Base-by-base conservation (phyloP, 2,329 filamentous ascomycete species). In the Monilinia laxa region DNA sequence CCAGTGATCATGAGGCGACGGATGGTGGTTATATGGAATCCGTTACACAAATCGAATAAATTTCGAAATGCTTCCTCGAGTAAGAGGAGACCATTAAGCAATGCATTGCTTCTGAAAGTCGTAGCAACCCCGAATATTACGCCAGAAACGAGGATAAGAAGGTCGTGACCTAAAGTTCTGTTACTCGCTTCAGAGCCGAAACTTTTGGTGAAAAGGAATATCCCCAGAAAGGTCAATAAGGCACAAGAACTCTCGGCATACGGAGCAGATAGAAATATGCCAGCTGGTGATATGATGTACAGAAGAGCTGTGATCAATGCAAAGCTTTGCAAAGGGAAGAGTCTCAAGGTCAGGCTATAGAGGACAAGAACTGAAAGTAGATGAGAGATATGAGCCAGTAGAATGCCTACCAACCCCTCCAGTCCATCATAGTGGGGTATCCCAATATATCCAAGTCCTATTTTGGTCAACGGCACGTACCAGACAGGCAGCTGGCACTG, bases 251-350 rank as follows among this genome's bases (percentile, higher is more conserved):
- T 87, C 79, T 99, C 95, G 12, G 87, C 84, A 77, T 95, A 96
- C 0, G 94, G 92, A 0, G 93, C 90, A 0, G 90, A 93, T 23
- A 99, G 84, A 76, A 99, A 98, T 2, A 97, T 79, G 0, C 94
- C 94, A 0, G 91, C 95, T 0, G 95, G 94, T 0, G 91, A 95
- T 59, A 98, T 75, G 65, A 96, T 84, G 77, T 98, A 92, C 59
- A 98, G 80, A 20, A 85, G 80, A 3, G 92, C 87, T 11, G 92
- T 84, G 28, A 90, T 76, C 69, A 94, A 87, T 2, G 91, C 84
- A 52, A 90, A 77, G n/a, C 18, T 76, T 77, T 65, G 65, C 75
- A 38, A 60, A 20, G 78, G 77, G 65, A 85, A 85, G 12, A 93
- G 73, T 10, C 83, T 77, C 65, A 81, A 75, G 2, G 88, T 86